Evolutionary conservation across 164 flowering plant genomes (phyloP), one percentile per base, ranked within the genome.

Genomic region (Vitis rotundifolia): DNA sequence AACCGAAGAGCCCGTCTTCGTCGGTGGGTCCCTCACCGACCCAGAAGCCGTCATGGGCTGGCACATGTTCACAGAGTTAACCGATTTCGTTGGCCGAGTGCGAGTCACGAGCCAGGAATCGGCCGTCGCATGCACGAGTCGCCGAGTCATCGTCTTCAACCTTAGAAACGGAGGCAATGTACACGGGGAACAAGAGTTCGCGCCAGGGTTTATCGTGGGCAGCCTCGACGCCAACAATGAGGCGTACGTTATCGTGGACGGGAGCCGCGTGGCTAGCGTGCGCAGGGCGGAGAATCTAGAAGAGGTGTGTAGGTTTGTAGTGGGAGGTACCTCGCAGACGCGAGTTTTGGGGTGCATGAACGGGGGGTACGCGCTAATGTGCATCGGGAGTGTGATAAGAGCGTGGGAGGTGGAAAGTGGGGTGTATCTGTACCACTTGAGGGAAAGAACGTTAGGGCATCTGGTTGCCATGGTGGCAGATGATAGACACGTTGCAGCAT

Each of bases 41-140:
- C 89, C 86, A 4, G 96, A 87, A 8, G 76, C 99, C 0, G 80
- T 95, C 2, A 73, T 69, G 68, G 99, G 99, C 0, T 95, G 99
- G 98, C 93, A 79, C 69, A 61, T 83, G 69, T 74, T 95, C 6
- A 81, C 85, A 3, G 94, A 91, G 64, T 47, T 77, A 22, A 78
- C 76, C 2, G 83, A 78, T n/a, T 49, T 79, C 3, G 73, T 92
- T 0, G 99, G 96, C 0, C 88, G 99, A 12, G 81, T 93, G 11
- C 69, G 96, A 26, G 77, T 88, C 10, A 59, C 86, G 3, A 68
- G 70, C 31, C 71, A 53, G 5, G 85, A 77, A 11, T 44, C 77
- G 7, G 96, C 86, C 8, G 82, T 94, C 62, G 97, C 94, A 0
- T 82, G 88, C 78, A 92, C 98, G 10, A 60, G 85, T 9, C 6